Base-by-base conservation (phyloP, 805 yeast species). In the Metschnikowia shivogae region DNA sequence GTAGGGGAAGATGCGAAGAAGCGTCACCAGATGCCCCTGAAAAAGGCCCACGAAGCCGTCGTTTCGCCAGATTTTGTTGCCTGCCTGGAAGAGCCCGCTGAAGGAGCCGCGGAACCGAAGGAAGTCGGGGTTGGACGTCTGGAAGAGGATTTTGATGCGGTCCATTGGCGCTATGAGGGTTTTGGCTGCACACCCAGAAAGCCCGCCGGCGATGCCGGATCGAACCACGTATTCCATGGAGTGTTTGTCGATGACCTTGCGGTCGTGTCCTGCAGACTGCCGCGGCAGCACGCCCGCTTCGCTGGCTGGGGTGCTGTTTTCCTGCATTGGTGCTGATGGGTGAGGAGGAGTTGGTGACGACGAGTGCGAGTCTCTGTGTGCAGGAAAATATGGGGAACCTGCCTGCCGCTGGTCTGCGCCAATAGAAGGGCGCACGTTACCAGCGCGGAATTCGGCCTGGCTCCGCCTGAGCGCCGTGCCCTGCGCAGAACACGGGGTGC, bases 161-260 rank as follows among this genome's bases (percentile, higher is more conserved):
- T 93, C 99, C 46, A 93, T 65, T 1, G 99, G 99, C 0, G 99
- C 99, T 36, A 93, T 87, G 44, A 90, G 71, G 0, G 98, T 89
- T 60, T 93, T 93, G 3, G 97, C 98, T n/a, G 93, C 88, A 43
- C 89, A 81, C 1, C 99, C 99, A 0, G 98, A 97, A 3, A 87
- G 56, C 2, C 99, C 99, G 14, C 99, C 99, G 0, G 99, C 95
- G 0, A 89, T 53, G 0, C 96, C 99, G 17, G 95, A 84, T 50
- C 89, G 75, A 31, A 88, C 48, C 13, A 93, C 81, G 64, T 92
- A 93, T 47, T 86, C 92, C 26, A 83, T 52, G 4, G 89, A 81
- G 42, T 78, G 84, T 55, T 84, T 88, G 58, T 86, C 84, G 24
- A 80, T 78, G 34, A 66, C 56, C 44, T 59, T 59, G n/a, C 58